Percentiles rank a stretch among this genome's conserved stretches.
Conservation (phyloP, 495 filamentous ascomycete species). For the Tuber aestivum region DNA sequence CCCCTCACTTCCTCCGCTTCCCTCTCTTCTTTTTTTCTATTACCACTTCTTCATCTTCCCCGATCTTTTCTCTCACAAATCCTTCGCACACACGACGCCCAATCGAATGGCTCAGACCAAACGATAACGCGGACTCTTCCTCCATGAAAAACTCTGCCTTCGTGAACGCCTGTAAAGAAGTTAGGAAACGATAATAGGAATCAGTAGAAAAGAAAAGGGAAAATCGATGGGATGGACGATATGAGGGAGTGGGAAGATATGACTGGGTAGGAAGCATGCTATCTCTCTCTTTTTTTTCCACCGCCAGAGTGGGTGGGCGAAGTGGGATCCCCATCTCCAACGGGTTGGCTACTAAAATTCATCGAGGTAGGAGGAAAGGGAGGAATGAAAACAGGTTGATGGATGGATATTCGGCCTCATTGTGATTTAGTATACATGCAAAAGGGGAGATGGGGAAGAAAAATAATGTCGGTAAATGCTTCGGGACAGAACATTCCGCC, state of each 20-base stretch:
- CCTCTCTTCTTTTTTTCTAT: background rate
- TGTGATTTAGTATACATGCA: background rate
- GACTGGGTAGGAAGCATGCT: background rate
- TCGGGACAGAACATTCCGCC: background rate
- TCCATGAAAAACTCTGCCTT: background rate
- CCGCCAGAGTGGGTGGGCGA: background rate
- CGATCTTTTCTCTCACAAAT: background rate
- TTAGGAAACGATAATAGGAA: background rate
- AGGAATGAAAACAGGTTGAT: background rate
- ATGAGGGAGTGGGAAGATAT: background rate
- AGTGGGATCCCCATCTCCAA: background rate
- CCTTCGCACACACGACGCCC: background rate
- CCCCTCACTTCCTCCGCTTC: background rate
- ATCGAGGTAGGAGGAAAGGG: background rate
- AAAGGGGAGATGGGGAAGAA: too few species aligned
- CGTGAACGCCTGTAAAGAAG: background rate
- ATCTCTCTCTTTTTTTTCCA: background rate
- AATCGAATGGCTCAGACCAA: background rate
- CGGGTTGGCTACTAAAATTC: background rate
- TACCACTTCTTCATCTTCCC: background rate
- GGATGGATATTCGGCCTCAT: background rate
- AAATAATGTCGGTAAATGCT: background rate
- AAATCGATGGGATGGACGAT: background rate
- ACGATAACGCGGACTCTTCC: background rate
- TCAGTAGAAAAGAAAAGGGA: background rate